These are phyloP conservation scores for Przewalskia tangutica DNA, from an alignment of 257 asterid genomes.

Conservation along the genomic window DNA sequence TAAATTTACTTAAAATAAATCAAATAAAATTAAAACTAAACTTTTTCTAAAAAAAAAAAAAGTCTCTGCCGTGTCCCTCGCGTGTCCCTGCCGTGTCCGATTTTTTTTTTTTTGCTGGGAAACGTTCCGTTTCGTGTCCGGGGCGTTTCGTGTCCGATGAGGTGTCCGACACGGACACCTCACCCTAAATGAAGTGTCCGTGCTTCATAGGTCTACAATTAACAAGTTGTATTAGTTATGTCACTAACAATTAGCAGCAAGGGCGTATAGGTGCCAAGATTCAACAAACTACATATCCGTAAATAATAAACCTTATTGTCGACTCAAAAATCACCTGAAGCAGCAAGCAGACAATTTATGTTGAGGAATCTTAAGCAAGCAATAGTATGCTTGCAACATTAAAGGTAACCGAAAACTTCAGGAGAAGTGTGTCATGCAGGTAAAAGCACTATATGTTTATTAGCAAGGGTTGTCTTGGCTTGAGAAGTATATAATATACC, in stretches of 20 bases:
- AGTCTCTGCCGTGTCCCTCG: no score
- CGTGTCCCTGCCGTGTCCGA: no score
- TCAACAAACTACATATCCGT: not conserved
- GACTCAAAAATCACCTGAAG: not conserved
- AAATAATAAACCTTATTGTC: not conserved
- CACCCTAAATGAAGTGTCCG: no score
- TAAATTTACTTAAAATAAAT: no score
- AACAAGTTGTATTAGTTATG: not conserved
- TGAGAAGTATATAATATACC: not conserved
- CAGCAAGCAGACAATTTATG: not conserved
- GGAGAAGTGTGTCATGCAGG: not conserved
- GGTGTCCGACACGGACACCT: no score
- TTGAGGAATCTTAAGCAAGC: not conserved
- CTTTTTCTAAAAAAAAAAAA: no score
- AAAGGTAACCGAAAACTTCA: not conserved
- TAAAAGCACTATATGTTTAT: not conserved
- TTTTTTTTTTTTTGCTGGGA: no score
- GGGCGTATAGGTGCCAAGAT: not conserved
- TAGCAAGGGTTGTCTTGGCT: not conserved
- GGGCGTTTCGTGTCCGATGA: no score
- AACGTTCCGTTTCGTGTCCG: no score
- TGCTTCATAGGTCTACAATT: no score
- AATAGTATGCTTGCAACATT: not conserved
- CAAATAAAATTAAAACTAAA: no score
- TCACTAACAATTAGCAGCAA: not conserved